Evolutionary conservation across 768 basidiomycete species (phyloP), one percentile per base, ranked within the genome.

Genomic region (Trametes villosa): DNA sequence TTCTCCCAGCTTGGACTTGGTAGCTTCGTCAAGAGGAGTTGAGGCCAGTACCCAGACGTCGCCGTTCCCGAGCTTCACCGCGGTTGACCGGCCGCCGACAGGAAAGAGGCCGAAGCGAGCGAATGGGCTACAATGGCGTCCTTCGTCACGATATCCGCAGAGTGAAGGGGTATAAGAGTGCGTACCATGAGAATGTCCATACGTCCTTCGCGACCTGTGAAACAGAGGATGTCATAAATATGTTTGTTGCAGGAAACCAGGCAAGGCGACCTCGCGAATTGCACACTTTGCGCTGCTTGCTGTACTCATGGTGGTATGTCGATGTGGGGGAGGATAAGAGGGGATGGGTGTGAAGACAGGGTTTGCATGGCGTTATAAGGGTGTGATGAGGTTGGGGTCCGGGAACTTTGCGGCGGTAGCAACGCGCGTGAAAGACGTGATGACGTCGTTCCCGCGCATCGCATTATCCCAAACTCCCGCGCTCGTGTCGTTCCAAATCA

Each of bases 41-140:
- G 91, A 93, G 0, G 91, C 92, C n/a, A 93, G 77, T 13, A 94
- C 79, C 85, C 91, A 95, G 27, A 95, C 86, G 13, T 83, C 86
- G 36, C 88, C 86, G 50, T 82, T 80, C 38, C 74, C 74, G 24
- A 95, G 78, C 72, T 81, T 84, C 66, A 96, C 78, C 0, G 92
- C 94, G 0, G 93, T 96, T 8, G 91, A 87, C 45, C 94, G 79
- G 20, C 93, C 92, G 1, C 94, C 94, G 29, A 94, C 76, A 4
- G 92, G 91, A 17, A 92, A 66, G 27, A 92, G 9, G 9, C 86
- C 84, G 59, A 81, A 84, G 42, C 91, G 82, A 13, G 82, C 69
- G 68, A 92, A 92, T 1, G 89, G 87, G 45, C 89, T 89, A 57
- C 40, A 31, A 31, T n/a, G 20, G 24, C 12, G 33, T 38, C 8